Base-by-base conservation (phyloP, 2,329 filamentous ascomycete genomes). In the Aureobasidium sp. region DNA sequence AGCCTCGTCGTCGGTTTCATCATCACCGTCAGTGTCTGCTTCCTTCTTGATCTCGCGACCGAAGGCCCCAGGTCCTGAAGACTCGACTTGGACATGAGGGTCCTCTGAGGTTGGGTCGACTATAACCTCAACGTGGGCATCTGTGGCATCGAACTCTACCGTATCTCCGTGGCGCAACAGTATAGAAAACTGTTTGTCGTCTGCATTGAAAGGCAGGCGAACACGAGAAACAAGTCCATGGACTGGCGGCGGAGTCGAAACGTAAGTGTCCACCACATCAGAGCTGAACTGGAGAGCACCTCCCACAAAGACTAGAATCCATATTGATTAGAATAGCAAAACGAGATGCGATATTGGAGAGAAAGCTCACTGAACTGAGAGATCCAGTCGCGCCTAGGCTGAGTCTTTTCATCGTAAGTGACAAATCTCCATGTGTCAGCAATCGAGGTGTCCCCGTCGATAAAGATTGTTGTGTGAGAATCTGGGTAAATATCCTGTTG, bases 311-410 rank as follows among this genome's bases (percentile, higher is more conserved):
- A 14, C 57, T 54, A 14, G 19, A 2, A 8, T 3, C 9, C 27
- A 2, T 4, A 22, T 35, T 14, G 12, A 35, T 50, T 35, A 48
- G 24, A 15, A 48, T 31, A 24, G 17, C 24, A 31, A 48, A 11
- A 11, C n/a, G 15, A 29, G 29, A 12, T 45, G 19, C 22, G 45
- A 44, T 19, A 44, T 15, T 9, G 19, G 15, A 33, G 19, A n/a
- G 9, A 24, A 27, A n/a, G 37, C 60, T 48, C 42, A 61, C 60
- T 31, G 42, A 61, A 40, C 12, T 56, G 40, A 40, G 29, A 56
- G 39, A 61, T 24, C 48, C 49, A 61, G 12, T 54, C 48, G 50
- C 31, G 19, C 17, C 44, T 61, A 61, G 22, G 31, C 24, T 61
- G 60, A 15, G 60, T 61, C 29, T 61, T 42, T 22, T 56, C 60